Evolutionary conservation across 768 basidiomycete genomes (phyloP), one percentile per base, ranked within the genome.

Genomic region (Clathrus columnatus): DNA sequence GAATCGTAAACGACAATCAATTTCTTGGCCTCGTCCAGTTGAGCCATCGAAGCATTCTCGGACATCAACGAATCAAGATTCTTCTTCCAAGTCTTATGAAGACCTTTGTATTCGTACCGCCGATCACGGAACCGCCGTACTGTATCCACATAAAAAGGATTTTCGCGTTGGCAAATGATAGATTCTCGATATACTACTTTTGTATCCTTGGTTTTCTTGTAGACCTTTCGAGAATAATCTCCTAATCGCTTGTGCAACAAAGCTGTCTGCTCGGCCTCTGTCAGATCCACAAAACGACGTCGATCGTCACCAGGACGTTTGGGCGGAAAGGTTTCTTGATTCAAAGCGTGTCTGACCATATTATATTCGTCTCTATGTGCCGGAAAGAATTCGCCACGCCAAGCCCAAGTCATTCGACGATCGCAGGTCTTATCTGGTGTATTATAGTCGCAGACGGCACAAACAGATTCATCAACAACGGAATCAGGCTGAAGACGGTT

Each of bases 61-160:
- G 75, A 70, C 11, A 79, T 57, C 27, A 84, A 77, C 2, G 75
- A 76, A 64, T 99, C 96, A 36, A 97, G 78, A 62, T 90, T 97
- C 76, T 96, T 96, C 82, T 97, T 99, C 96, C 95, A 98, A 7
- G 91, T 94, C 73, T 99, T 99, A 72, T 83, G 94, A 32, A 96
- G 75, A 7, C 95, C 95, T 73, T 99, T 99, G 79, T 99, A 99
- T 65, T 96, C 92, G 72, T 99, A 99, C 21, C 96, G 88, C 36
- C 96, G 84, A 70, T 99, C 96, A 66, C 96, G 82, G 76, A 98
- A 99, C 48, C 84, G 82, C 45, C 94, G 88, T 48, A 99, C 96
- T 18, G 96, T 99, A 69, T 99, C 93, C 62, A 98, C 91, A 65
- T 99, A 99, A 79, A 99, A 99, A 0, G 96, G 94, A 62, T 99